Percentiles rank a stretch among this genome's conserved stretches.
Conservation (phyloP, 1,284 basidiomycete genomes). For the Sporisorium sorghi region DNA sequence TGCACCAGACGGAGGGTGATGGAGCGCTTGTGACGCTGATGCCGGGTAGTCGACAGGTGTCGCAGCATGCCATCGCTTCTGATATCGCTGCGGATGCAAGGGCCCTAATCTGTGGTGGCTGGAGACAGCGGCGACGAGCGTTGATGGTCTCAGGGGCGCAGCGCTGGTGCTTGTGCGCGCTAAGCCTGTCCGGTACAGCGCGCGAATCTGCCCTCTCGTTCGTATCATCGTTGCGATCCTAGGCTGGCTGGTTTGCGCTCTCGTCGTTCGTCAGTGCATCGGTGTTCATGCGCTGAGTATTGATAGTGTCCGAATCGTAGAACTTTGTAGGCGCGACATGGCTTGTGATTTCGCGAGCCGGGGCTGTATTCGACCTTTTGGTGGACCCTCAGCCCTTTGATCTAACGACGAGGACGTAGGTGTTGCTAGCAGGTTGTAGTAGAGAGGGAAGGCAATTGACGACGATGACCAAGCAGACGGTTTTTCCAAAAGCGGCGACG, state of each 20-base stretch:
- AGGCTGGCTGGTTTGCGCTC: neutral
- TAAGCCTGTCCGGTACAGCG: neutral
- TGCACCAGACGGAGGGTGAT: conserved; percentile 3
- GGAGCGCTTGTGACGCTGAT: conserved; percentile 2
- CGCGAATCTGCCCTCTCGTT: neutral
- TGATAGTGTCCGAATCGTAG: neutral
- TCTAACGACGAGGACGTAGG: neutral
- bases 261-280: neutral
- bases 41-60: conserved; percentile 27
- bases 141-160: neutral
- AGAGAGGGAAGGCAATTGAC: neutral
- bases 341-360: neutral
- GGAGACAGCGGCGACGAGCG: neutral
- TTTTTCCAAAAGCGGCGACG: conserved; percentile 25
- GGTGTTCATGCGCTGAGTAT: neutral
- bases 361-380: too few relatives aligned
- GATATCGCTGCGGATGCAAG: conserved; percentile 8
- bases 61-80: conserved; percentile 40
- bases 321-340: neutral
- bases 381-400: too few relatives aligned
- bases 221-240: neutral
- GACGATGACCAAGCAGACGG: neutral
- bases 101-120: neutral
- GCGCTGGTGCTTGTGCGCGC: neutral
- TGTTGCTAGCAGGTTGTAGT: neutral